Percentiles rank a stretch among this genome's conserved stretches.
phyloP scores from a whole-genome alignment of 139 green algal genomes.

The Chlorella sp. region DNA sequence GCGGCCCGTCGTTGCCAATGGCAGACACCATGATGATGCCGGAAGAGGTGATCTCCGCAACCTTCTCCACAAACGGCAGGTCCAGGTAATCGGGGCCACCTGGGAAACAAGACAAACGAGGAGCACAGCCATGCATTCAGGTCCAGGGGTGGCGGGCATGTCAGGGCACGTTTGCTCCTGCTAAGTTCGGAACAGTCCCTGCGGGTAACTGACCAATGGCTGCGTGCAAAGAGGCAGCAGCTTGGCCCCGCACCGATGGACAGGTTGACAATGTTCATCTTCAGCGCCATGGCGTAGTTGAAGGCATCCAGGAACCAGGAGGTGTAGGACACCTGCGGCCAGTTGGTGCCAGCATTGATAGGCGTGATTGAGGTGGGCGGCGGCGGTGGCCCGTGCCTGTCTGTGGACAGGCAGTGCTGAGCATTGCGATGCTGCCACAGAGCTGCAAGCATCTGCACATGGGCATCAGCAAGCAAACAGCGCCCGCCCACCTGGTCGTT shows the following conservation, averaged over 20 bases:
- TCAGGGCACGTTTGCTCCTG: too few species aligned
- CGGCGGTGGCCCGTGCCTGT: too few species aligned
- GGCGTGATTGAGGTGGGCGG: too few species aligned
- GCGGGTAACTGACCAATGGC: too few species aligned
- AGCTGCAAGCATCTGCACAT: too few species aligned
- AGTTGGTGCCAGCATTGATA: too few species aligned
- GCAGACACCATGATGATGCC: conserved; percentile 96
- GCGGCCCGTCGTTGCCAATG: conserved; percentile 97
- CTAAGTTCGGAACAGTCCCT: too few species aligned
- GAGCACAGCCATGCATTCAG: too few species aligned
- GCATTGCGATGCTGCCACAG: too few species aligned
- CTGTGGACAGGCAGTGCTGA: too few species aligned
- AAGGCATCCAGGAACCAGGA: conserved; percentile 99
- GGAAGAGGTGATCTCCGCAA: conserved; percentile 90
- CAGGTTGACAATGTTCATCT: conserved; percentile 97
- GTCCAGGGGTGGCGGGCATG: too few species aligned
- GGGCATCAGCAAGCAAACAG: neutral
- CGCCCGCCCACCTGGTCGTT: conserved; percentile 79
- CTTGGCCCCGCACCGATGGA: conserved; percentile 86
- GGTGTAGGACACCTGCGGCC: conserved; percentile 94
- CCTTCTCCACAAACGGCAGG: conserved; percentile 99
- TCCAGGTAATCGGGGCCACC: conserved; percentile 97
- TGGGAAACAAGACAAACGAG: neutral
- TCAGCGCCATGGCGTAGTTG: conserved; percentile 95
- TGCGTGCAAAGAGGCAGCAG: too few species aligned